phyloP scores from a whole-genome alignment of 2,329 filamentous ascomycete genomes.

The Pyrenophora teres region DNA sequence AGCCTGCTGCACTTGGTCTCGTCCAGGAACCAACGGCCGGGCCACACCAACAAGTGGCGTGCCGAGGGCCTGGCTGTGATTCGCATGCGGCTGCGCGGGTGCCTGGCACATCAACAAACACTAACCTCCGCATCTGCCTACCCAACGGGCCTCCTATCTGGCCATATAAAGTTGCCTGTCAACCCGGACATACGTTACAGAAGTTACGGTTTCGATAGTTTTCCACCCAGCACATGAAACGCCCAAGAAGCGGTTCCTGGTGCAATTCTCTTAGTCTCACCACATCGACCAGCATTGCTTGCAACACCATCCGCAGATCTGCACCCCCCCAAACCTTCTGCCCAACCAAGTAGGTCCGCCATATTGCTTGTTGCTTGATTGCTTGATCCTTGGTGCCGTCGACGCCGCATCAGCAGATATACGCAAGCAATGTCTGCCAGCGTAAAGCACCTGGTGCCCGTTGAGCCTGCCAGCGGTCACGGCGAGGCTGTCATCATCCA shows the following conservation, averaged over 20 bases:
- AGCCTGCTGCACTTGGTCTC: too few relatives aligned
- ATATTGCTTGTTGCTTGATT: slow-evolving; percentile 2
- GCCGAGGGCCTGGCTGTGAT: neutral
- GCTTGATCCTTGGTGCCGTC: neutral
- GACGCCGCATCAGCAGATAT: too few relatives aligned
- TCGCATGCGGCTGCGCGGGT: slow-evolving; percentile 5
- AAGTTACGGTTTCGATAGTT: slow-evolving; percentile 16
- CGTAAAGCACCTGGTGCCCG: slow-evolving; percentile 56
- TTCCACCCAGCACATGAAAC: slow-evolving; percentile 16
- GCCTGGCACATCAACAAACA: slow-evolving; percentile 9
- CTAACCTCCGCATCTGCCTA: slow-evolving; percentile 1
- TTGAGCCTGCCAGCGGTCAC: slow-evolving; percentile 60
- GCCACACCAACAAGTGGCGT: neutral
- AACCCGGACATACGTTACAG: neutral
- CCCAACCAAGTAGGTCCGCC: slow-evolving; percentile 4
- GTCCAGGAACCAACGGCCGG: too few relatives aligned
- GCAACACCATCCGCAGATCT: slow-evolving; percentile 1
- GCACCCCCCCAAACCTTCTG: neutral
- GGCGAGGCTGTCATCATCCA: slow-evolving; percentile 65
- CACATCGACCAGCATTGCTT: neutral
- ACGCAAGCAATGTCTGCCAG: slow-evolving; percentile 14
- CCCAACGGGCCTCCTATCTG: neutral
- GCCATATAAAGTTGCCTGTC: slow-evolving; percentile 15
- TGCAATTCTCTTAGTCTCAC: slow-evolving; percentile 5
- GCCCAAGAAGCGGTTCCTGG: slow-evolving; percentile 13